These are phyloP conservation scores for Podospora comata DNA, from an alignment of 495 filamentous ascomycete species.

Conservation along the genomic window DNA sequence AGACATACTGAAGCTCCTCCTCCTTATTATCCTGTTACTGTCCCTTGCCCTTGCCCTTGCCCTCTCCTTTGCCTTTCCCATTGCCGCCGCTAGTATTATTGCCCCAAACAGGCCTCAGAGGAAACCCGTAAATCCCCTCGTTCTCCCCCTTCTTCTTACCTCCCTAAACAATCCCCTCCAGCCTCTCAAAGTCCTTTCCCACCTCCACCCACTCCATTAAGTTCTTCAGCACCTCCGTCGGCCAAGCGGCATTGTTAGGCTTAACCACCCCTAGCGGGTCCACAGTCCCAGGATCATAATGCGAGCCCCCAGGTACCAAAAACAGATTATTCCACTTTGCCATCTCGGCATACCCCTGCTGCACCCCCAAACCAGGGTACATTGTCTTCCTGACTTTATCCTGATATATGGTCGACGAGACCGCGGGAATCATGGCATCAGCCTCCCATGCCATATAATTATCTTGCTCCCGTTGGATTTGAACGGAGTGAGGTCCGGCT, in stretches of 20 bases:
- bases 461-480: constrained; percentile 49
- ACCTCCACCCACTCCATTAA: constrained; percentile 56
- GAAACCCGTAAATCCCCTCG: constrained; percentile 47
- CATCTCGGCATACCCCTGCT: constrained; percentile 37
- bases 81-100: constrained; percentile 5
- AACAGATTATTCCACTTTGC: constrained; percentile 52
- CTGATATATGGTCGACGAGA: constrained; percentile 47
- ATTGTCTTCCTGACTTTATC: constrained; percentile 50
- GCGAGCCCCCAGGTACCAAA: constrained; percentile 49
- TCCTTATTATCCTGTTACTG: no score
- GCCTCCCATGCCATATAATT: constrained; percentile 51
- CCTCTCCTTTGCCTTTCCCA: no score
- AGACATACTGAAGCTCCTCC: constrained; percentile 41
- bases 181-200: constrained; percentile 36
- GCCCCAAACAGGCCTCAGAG: constrained; percentile 46
- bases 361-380: constrained; percentile 43
- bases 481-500: constrained; percentile 46
- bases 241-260: constrained; percentile 10
- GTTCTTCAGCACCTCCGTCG: constrained; percentile 41
- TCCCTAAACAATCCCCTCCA: constrained; percentile 42
- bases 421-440: constrained; percentile 47
- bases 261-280: constrained; percentile 44
- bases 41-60: no score
- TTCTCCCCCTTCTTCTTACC: constrained; percentile 37
- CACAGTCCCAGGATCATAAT: constrained; percentile 42